Evolutionary conservation across 2,329 filamentous ascomycete species (phyloP), one percentile per base, ranked within the genome.

Genomic region (Colletotrichum sp.): DNA sequence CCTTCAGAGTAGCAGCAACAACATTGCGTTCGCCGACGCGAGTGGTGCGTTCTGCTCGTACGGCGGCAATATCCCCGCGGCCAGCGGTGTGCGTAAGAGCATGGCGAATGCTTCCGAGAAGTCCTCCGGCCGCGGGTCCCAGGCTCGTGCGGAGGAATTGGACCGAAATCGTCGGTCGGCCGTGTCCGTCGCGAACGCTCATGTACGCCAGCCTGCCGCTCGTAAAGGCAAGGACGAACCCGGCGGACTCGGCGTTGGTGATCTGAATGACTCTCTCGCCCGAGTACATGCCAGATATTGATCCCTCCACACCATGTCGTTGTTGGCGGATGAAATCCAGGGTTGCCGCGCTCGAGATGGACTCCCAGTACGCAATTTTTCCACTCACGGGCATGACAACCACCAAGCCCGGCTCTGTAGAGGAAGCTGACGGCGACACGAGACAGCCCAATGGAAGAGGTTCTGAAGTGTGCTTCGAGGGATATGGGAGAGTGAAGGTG

Each of bases 301-400:
- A 87, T 61, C 94, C 92, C 81, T 98, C 95, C 18, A 98, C 92
- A 18, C 95, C 95, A 78, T 93, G 93, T 78, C 94, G 93, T 81
- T 95, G 94, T 82, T 98, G 94, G 78, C 94, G 93, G 81, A 96
- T 94, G 55, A 98, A 91, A 77, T 94, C 95, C 71, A 98, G 90
- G 1, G 95, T 95, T 52, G 96, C 94, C 12, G 95, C 96, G 83
- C 93, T 96, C 72, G 96, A 96, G 78, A 99, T 94, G 52, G 95
- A 98, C 83, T 99, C 97, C 96, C 97, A 99, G 84, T 97, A 99
- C 60, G 95, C 93, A 68, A 99, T 92, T 83, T 93, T 96, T 68
- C 97, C 97, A 65, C 90, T 96, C 21, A 91, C 92, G 15, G 96
- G 94, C 86, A 96, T 95, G 48, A 99, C 90, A 48, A 98, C 91